These are phyloP conservation scores for Xanthoconium stramineum DNA, from an alignment of 768 basidiomycete species.

Conservation along the genomic window DNA sequence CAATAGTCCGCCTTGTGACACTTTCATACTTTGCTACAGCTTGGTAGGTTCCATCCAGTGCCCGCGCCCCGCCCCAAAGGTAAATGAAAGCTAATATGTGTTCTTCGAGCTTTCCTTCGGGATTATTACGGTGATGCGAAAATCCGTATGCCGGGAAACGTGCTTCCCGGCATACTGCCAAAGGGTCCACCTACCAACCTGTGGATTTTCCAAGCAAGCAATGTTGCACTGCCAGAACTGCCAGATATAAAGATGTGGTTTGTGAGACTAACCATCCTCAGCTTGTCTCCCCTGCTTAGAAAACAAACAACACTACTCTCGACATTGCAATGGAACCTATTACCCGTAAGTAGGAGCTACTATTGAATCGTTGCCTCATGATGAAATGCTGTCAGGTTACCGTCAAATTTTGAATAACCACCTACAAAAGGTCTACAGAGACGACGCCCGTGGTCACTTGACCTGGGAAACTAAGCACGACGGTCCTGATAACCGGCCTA, in stretches of 20 bases:
- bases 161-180: neutral
- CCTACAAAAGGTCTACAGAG: conserved; percentile 16
- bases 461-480: conserved; percentile 14
- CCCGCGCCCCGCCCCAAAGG: neutral
- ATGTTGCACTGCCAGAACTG: conserved; percentile 10
- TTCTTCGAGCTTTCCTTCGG: neutral
- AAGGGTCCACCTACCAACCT: conserved; percentile 21
- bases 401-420: conserved; percentile 25
- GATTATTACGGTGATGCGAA: neutral
- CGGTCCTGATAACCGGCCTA: conserved; percentile 23
- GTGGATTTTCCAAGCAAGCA: conserved; percentile 12
- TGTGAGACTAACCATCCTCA: neutral
- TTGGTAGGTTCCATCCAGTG: conserved; percentile 23
- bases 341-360: conserved; percentile 9
- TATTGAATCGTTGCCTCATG: neutral
- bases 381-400: conserved; percentile 7
- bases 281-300: neutral
- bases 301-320: neutral
- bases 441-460: conserved; percentile 10
- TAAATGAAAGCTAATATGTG: neutral
- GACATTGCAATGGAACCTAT: conserved; percentile 3
- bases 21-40: conserved; percentile 17
- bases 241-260: conserved; percentile 15
- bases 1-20: neutral
- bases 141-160: neutral